Evolutionary conservation across 75 land plant species (phyloP).

Genomic region (Ceratopteris richardii): DNA sequence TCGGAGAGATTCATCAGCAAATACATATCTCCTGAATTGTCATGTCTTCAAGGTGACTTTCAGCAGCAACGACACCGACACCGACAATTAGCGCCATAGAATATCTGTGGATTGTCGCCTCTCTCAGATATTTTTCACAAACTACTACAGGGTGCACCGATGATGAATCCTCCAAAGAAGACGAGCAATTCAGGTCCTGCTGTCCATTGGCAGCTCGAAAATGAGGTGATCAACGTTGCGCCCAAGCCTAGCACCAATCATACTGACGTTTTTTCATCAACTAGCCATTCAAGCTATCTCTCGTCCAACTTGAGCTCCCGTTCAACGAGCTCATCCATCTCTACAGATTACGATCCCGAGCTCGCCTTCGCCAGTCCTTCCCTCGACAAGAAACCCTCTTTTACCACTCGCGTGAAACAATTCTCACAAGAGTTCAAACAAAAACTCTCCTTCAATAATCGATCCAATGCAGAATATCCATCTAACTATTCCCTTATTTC

Average conservation of each 20-base stretch:
- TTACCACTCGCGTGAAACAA: constrained; percentile 40
- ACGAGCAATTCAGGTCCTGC: neutral
- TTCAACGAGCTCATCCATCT: neutral
- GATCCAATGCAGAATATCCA: neutral
- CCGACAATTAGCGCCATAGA: no score
- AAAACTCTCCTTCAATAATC: constrained; percentile 25
- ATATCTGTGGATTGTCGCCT: no score
- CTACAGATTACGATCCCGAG: neutral
- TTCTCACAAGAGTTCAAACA: constrained; percentile 37
- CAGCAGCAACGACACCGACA: no score
- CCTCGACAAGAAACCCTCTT: constrained; percentile 33
- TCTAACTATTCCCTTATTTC: no score
- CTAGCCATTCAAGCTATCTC: neutral
- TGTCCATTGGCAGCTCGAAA: constrained; percentile 1
- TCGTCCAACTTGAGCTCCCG: no score
- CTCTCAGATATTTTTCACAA: no score
- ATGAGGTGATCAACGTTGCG: neutral
- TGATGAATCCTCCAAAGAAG: neutral
- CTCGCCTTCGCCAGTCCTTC: neutral
- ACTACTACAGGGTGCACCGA: no score
- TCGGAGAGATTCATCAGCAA: no score
- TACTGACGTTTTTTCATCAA: neutral
- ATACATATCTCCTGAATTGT: no score
- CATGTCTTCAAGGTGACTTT: no score
- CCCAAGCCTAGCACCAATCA: neutral